Base-by-base conservation (phyloP, 768 basidiomycete genomes). In the Ephemerocybe angulata region DNA sequence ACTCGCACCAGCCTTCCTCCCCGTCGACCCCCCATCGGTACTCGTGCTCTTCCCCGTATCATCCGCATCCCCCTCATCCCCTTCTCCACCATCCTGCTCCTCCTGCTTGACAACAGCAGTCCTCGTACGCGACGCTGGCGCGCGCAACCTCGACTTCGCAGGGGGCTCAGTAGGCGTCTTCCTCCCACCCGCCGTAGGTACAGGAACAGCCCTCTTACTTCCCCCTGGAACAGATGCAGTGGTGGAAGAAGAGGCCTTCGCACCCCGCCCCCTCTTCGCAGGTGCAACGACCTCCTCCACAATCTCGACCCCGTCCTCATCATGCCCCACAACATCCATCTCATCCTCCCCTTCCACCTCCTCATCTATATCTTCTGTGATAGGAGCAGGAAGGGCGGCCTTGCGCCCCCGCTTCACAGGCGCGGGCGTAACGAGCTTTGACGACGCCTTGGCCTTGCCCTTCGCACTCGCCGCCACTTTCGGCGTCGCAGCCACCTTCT, bases 341-440 rank as follows among this genome's bases (percentile, higher is more conserved):
- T 28, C 21, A 29, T 50, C 40, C 11, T 44, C 49, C 12, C 35
- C 50, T 12, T 50, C 55, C 17, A 43, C 50, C 30, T 56, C 49
- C 17, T 56, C n/a, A 13, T 10, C 30, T 10, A 30, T 31, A 13
- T 33, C 28, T 17, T 35, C 21, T 19, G 15, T n/a, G 7, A n/a
- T 19, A n/a, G n/a, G n/a, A n/a, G n/a, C n/a, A n/a, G n/a, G n/a
- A n/a, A n/a, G n/a, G n/a, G n/a, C n/a, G n/a, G n/a, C n/a, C n/a
- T n/a, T n/a, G n/a, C n/a, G n/a, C 38, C 38, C 21, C 38, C 38
- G 15, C 5, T 13, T n/a, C 7, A 41, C 38, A 13, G 38, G 38
- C 6, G 21, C 38, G 7, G 38, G 38, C 38, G 38, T 41, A 19
- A 19, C 21, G n/a, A 41, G 38, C 38, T 41, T 41, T 5, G 38